Evolutionary conservation across 768 basidiomycete genomes (phyloP).

Genomic region (Saitozyma sp.): DNA sequence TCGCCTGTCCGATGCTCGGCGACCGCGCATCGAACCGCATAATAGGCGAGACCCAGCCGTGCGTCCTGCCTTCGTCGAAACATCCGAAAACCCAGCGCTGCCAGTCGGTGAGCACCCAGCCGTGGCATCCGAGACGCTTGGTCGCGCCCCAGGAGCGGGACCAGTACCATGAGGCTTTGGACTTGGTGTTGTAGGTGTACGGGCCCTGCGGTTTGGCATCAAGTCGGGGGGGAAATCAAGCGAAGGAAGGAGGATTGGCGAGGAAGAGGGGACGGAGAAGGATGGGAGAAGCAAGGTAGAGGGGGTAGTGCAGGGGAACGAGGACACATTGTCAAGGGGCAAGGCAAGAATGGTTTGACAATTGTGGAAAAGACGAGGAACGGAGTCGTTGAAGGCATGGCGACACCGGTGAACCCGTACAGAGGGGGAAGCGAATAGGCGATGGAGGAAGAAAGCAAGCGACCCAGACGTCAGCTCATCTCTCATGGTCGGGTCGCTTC

Average conservation of each 20-base stretch:
- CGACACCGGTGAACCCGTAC: too few relatives aligned
- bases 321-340: too few relatives aligned
- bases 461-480: too few relatives aligned
- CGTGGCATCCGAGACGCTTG: slow-evolving; percentile 42
- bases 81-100: slow-evolving; percentile 52
- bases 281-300: too few relatives aligned
- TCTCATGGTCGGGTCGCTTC: too few relatives aligned
- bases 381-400: too few relatives aligned
- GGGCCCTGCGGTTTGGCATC: slow-evolving; percentile 25
- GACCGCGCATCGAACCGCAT: slow-evolving; percentile 23
- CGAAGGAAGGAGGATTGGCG: slow-evolving; percentile 1
- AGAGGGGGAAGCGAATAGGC: too few relatives aligned
- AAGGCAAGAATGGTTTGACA: too few relatives aligned
- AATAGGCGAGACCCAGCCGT: slow-evolving; percentile 40
- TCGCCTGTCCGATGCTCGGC: slow-evolving; percentile 43
- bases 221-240: background rate
- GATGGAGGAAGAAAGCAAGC: too few relatives aligned
- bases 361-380: too few relatives aligned
- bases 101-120: slow-evolving; percentile 52
- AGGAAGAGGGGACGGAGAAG: too few relatives aligned
- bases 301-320: too few relatives aligned
- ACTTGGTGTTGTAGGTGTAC: slow-evolving; percentile 52
- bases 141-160: slow-evolving; percentile 47
- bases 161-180: slow-evolving; percentile 54
- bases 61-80: slow-evolving; percentile 40